Base-by-base conservation (phyloP, 2,329 filamentous ascomycete species). In the Phyllosticta citrichinensis region DNA sequence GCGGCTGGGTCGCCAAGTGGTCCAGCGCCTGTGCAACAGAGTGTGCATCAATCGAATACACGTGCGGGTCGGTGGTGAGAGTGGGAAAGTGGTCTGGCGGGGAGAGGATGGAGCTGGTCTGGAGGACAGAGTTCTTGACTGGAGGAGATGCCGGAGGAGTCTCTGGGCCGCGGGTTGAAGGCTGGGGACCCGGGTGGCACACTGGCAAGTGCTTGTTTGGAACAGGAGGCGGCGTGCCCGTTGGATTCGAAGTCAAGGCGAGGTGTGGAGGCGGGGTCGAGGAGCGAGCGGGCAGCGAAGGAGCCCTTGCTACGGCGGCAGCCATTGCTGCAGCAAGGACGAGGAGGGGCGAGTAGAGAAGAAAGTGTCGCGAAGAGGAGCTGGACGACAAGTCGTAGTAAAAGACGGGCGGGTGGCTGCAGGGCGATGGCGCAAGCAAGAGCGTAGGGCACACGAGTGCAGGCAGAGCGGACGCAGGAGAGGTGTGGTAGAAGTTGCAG, bases 141-240 rank as follows among this genome's bases (percentile, higher is more conserved):
- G 80, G 80, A 3, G 84, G 88, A 24, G 89, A 91, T 8, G 74
- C 73, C 35, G 79, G 79, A 14, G 79, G 78, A 27, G 77, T 79
- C 54, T 75, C 70, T 35, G 75, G 66, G 79, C 81, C 67, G 73
- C 75, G 55, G 30, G 54, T 55, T 72, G 79, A 65, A 77, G 83
- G 64, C 17, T 73, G 71, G 2, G 89, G 87, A 1, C 91, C 91
- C 1, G 91, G 84, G n/a, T 91, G 88, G 75, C 91, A 96, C 67
- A 87, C 79, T n/a, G 92, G 91, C 24, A 96, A 80, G 74, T 96
- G 91, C 74, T 94, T 96, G 76, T 96, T 96, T 10, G 91, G 90
- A 2, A 81, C 68, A 24, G 94, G 80, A 6, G 88, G 77, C 19
- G 83, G 82, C 6, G 81, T 80, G 55, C 80, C 81, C 67, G 80